These are phyloP conservation scores for Alnus glutinosa DNA, from an alignment of 306 rosid species.

Conservation along the genomic window DNA sequence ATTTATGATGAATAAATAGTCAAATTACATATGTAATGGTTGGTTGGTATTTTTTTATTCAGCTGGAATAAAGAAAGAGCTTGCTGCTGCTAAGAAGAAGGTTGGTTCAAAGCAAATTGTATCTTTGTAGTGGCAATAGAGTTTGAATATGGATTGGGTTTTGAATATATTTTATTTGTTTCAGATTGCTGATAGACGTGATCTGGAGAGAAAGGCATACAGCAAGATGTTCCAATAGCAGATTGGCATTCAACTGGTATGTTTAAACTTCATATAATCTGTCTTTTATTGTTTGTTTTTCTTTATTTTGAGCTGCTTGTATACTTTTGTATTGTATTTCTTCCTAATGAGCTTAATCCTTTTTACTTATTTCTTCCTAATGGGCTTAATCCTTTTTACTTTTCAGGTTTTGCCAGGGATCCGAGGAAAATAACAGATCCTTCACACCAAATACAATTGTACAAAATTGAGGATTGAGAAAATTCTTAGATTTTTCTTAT, in stretches of 20 bases:
- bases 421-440: conserved; percentile 10
- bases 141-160: not conserved
- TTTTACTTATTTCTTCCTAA: no score
- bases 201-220: conserved; percentile 72
- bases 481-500: not conserved
- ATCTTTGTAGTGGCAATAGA: not conserved
- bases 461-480: conserved; percentile 25
- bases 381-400: not conserved
- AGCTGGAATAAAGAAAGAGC: conserved; percentile 89
- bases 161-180: conserved; percentile 9
- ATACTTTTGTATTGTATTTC: not conserved
- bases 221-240: conserved; percentile 80
- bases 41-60: conserved; percentile 39
- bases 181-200: conserved; percentile 76
- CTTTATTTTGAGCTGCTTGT: not conserved
- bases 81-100: conserved; percentile 72
- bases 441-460: conserved; percentile 12
- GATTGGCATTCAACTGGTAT: conserved; percentile 35
- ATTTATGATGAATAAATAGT: not conserved
- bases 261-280: not conserved
- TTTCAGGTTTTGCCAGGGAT: conserved; percentile 27
- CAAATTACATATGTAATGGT: conserved; percentile 11
- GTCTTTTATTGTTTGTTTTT: not conserved
- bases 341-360: not conserved
- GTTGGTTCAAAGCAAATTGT: conserved; percentile 37